Evolutionary conservation across 306 rosid species (phyloP).

Genomic region (Pyrus betulifolia): DNA sequence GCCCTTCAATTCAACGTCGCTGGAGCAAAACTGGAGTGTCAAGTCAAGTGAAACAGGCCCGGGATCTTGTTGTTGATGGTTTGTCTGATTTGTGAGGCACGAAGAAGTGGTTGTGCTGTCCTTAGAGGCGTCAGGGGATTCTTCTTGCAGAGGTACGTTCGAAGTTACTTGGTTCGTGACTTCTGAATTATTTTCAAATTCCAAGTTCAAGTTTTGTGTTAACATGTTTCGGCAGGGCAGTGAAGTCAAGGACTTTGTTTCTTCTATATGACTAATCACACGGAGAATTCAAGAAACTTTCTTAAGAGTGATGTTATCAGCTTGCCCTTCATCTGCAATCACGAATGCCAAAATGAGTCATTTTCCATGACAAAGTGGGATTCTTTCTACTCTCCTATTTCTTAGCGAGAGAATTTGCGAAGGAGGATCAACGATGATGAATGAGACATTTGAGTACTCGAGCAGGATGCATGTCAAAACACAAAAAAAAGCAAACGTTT

Average conservation of each 20-base stretch:
- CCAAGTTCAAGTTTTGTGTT: constrained; percentile 53
- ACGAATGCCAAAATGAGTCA: constrained; percentile 9
- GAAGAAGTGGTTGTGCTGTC: constrained; percentile 47
- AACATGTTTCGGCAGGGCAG: constrained; percentile 34
- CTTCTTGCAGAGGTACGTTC: constrained; percentile 28
- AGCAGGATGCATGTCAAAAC: background rate
- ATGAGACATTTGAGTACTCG: background rate
- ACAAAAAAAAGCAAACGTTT: too few relatives aligned
- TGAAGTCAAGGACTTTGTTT: constrained; percentile 17
- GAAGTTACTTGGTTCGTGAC: constrained; percentile 43
- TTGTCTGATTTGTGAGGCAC: constrained; percentile 37
- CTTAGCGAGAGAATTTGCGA: background rate
- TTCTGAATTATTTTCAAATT: constrained; percentile 40
- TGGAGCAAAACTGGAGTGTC: constrained; percentile 43
- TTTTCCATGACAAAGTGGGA: background rate
- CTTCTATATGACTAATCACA: constrained; percentile 1
- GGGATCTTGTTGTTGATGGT: constrained; percentile 27
- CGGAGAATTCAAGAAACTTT: constrained; percentile 8
- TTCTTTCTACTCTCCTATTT: background rate
- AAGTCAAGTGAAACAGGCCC: constrained; percentile 49
- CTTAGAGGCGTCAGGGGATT: constrained; percentile 42
- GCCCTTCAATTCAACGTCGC: constrained; percentile 35
- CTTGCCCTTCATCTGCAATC: constrained; percentile 28
- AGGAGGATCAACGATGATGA: background rate
- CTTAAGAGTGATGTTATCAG: constrained; percentile 2